A percentile compares a stretch with the other conserved stretches of the same genome.
phyloP scores from a whole-genome alignment of 805 yeast genomes.

The Starmera pachycereana region DNA sequence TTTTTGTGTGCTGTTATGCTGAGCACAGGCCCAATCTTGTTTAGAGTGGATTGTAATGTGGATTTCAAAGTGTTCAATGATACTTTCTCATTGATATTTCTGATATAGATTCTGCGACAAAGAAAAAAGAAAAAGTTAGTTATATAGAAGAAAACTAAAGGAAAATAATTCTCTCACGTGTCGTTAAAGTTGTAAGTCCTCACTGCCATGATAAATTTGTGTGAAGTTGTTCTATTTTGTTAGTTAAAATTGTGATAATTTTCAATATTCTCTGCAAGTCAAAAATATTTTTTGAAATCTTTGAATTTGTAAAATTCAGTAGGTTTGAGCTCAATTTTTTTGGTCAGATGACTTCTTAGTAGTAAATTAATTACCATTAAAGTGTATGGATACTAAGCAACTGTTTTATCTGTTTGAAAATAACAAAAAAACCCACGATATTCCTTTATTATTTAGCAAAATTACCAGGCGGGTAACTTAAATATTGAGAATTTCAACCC shows the following conservation, averaged over 20 bases:
- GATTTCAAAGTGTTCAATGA: conserved; percentile 38
- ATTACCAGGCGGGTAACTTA: no score
- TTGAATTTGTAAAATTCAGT: no score
- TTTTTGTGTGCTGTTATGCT: conserved; percentile 49
- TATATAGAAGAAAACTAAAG: neutral
- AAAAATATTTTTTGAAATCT: no score
- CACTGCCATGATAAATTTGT: neutral
- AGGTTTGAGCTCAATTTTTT: no score
- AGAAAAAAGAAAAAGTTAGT: conserved; percentile 3
- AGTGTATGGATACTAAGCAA: no score
- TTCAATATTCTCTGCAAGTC: no score
- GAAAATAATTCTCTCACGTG: conserved; percentile 6
- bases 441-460: no score
- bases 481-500: no score
- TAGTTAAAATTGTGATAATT: neutral
- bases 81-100: conserved; percentile 65
- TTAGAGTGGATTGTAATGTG: conserved; percentile 32
- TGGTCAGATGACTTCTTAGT: no score
- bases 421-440: no score
- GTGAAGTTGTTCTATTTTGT: neutral
- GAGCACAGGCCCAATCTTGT: conserved; percentile 34
- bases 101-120: conserved; percentile 33
- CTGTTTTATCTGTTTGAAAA: no score
- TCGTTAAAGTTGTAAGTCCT: conserved; percentile 10
- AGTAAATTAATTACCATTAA: no score